Evolutionary conservation across 257 asterid species (phyloP), one percentile per base, ranked within the genome.

Genomic region (Scutellaria barbata): DNA sequence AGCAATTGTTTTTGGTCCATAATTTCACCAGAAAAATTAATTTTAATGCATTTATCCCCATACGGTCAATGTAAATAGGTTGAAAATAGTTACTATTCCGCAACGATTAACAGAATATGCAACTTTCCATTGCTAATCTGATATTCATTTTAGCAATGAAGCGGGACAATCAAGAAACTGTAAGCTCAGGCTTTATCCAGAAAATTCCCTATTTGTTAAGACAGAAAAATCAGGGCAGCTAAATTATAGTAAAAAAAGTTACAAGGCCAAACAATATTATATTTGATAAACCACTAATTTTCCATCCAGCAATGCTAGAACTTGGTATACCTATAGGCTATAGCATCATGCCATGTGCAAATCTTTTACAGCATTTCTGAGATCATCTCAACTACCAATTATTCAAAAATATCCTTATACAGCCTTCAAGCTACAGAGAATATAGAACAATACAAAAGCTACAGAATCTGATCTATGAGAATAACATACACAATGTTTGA

Each of bases 111-210:
- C 30, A 22, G 42, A 53, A 53, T 51, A 39, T 14, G 25, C 5
- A 39, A n/a, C 41, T 41, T 39, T 41, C 25, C 51, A 35, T 20
- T 58, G 65, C 37, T 10, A 8, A 40, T 4, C 59, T 37, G 46
- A 57, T 57, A 8, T 61, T 11, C 8, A 14, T 16, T 61, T 39
- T 14, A 14, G 66, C 66, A 40, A n/a, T 39, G 48, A 60, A 30
- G 66, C 25, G n/a, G 30, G 5, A 39, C 13, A 37, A 37, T 61
- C 66, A 61, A 39, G 33, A 39, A 60, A 61, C 33, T 39, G 66
- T 8, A 61, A 40, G 18, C 22, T n/a, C 7, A 11, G 30, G 30
- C 30, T 25, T 25, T 25, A 25, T 25, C 30, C 30, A 1, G 30
- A 25, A 25, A 25, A 25, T 25, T 25, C 30, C 3, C 1, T n/a